Evolutionary conservation across 1,284 basidiomycete species (phyloP).

Genomic region (Cryptococcus sp.): DNA sequence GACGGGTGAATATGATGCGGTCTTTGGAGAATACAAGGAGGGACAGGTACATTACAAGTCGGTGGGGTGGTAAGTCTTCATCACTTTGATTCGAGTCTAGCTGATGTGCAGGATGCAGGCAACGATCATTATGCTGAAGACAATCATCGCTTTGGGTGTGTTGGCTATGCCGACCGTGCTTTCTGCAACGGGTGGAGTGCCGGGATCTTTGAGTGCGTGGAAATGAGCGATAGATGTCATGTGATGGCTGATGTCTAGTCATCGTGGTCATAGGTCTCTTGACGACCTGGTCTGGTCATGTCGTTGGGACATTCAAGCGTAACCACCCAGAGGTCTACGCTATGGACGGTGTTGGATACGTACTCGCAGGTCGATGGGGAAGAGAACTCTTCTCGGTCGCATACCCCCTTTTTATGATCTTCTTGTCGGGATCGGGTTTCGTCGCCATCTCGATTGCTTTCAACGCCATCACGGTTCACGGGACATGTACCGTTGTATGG

Average conservation of each 20-base stretch:
- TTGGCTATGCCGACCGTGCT: constrained; percentile 28
- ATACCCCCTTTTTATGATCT: constrained; percentile 16
- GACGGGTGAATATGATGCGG: constrained; percentile 23
- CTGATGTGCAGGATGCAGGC: constrained; percentile 24
- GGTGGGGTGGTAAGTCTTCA: constrained; percentile 30
- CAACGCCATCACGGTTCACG: constrained; percentile 44
- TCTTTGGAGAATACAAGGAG: constrained; percentile 28
- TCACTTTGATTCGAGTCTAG: background rate
- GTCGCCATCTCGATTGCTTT: constrained; percentile 44
- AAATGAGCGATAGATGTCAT: background rate
- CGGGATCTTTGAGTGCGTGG: constrained; percentile 18
- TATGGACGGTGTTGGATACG: constrained; percentile 26
- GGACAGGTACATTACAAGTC: constrained; percentile 32
- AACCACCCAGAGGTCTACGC: constrained; percentile 33
- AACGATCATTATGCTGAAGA: constrained; percentile 31
- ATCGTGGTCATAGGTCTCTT: constrained; percentile 20
- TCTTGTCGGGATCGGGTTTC: constrained; percentile 29
- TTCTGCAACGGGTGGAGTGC: constrained; percentile 24
- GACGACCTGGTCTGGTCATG: constrained; percentile 25
- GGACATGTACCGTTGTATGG: constrained; percentile 42
- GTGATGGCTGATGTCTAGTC: constrained; percentile 6
- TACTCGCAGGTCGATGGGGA: constrained; percentile 29
- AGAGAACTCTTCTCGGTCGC: constrained; percentile 29
- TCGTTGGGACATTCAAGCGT: constrained; percentile 38
- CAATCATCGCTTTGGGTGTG: constrained; percentile 26